These are phyloP conservation scores for Gliomastix tumulicola DNA, from an alignment of 2,329 filamentous ascomycete genomes.

Conservation along the genomic window DNA sequence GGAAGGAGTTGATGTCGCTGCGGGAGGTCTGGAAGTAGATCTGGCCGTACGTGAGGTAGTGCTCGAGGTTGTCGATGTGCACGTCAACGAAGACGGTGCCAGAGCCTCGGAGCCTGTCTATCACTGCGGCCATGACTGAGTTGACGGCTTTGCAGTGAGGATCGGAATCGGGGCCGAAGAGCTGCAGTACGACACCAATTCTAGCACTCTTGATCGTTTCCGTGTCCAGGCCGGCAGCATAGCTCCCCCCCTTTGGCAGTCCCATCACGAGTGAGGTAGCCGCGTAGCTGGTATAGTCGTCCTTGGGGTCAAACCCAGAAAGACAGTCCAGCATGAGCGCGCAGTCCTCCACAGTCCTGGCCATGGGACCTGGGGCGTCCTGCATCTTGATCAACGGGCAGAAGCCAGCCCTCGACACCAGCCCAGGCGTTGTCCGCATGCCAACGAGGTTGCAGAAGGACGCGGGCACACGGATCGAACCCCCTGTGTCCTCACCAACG, in stretches of 20 bases:
- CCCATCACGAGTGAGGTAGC: neutral
- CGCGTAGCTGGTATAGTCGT: neutral
- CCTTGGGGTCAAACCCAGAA: neutral
- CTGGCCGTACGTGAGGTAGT: neutral
- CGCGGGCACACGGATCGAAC: slow-evolving; percentile 4
- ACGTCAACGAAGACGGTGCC: neutral
- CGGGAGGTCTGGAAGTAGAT: neutral
- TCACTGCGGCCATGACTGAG: neutral
- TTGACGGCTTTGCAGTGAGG: neutral
- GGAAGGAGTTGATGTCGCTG: neutral
- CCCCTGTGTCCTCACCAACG: slow-evolving; percentile 5
- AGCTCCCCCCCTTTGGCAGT: neutral
- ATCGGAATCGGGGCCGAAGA: neutral
- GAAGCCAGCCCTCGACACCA: slow-evolving; percentile 3
- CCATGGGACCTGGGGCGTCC: slow-evolving; percentile 5
- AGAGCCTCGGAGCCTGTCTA: neutral
- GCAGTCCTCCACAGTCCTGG: slow-evolving; percentile 2
- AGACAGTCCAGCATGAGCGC: neutral
- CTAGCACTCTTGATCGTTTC: neutral
- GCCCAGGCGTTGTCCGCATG: slow-evolving; percentile 4
- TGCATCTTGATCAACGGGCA: slow-evolving; percentile 3
- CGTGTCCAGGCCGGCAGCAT: neutral
- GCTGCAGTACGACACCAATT: neutral
- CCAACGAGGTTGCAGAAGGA: slow-evolving; percentile 5
- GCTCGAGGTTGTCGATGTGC: neutral